Conservation (phyloP, 129 eudicot genomes). For the Solidago caesia region DNA sequence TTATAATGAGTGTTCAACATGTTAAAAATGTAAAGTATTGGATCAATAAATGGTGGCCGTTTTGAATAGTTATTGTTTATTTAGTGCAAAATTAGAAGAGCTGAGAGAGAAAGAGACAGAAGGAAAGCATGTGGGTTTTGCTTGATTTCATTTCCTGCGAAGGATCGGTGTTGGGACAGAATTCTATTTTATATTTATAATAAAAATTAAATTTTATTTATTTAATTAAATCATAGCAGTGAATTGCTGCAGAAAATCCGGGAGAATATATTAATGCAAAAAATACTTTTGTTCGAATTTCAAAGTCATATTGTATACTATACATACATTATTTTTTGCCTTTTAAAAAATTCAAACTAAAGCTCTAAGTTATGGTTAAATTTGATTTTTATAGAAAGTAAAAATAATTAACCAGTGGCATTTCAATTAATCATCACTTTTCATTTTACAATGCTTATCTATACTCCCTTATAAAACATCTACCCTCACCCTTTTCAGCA, state of each 20-base stretch:
- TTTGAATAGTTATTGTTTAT: constrained; percentile 20
- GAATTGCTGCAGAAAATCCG: constrained; percentile 51
- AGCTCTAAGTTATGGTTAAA: too few relatives aligned
- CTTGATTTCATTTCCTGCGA: constrained; percentile 39
- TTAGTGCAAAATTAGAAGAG: constrained; percentile 19
- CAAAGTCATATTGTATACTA: background rate
- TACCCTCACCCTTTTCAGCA: too few relatives aligned
- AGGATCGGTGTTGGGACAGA: constrained; percentile 43
- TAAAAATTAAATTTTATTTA: background rate
- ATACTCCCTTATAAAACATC: too few relatives aligned
- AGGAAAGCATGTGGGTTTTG: constrained; percentile 62
- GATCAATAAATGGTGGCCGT: constrained; percentile 50
- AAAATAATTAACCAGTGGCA: too few relatives aligned
- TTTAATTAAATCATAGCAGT: constrained; percentile 22
- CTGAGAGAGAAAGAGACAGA: constrained; percentile 33
- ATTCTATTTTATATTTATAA: constrained; percentile 12
- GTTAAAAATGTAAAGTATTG: constrained; percentile 34
- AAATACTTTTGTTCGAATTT: constrained; percentile 6
- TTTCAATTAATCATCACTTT: too few relatives aligned
- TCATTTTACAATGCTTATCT: too few relatives aligned
- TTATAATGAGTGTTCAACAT: constrained; percentile 21
- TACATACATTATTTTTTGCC: too few relatives aligned
- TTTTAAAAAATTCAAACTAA: too few relatives aligned
- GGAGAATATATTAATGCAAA: constrained; percentile 21
- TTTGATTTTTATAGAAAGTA: too few relatives aligned